Evolutionary conservation across 2,329 filamentous ascomycete genomes (phyloP).

Genomic region (Fusarium pilosicola): DNA sequence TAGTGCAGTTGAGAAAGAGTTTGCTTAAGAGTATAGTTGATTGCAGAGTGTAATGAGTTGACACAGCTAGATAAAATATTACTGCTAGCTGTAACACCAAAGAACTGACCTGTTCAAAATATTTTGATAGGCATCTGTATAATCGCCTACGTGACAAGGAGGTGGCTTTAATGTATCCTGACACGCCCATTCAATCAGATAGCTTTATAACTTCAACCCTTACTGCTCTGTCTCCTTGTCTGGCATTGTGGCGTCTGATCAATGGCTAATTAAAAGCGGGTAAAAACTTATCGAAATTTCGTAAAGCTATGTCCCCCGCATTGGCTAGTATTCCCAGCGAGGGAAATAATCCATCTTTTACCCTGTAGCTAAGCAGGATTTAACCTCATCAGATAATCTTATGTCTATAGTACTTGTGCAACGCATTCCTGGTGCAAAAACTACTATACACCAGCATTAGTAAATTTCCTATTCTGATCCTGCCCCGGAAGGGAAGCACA

Average conservation of each 20-base stretch:
- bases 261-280: too few relatives aligned
- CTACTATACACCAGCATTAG: neutral
- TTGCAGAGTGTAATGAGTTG: fast-evolving
- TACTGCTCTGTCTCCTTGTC: too few relatives aligned
- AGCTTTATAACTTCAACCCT: too few relatives aligned
- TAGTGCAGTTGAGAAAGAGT: neutral
- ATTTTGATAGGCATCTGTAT: fast-evolving
- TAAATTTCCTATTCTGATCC: neutral
- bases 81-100: fast-evolving
- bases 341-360: fast-evolving
- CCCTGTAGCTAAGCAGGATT: neutral
- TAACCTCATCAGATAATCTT: neutral
- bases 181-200: fast-evolving
- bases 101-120: too few relatives aligned
- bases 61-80: too few relatives aligned
- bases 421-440: neutral
- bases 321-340: neutral
- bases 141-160: too few relatives aligned
- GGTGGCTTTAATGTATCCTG: too few relatives aligned
- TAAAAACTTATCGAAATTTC: fast-evolving
- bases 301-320: too few relatives aligned
- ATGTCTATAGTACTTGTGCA: neutral
- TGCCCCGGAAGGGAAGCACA: neutral
- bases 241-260: too few relatives aligned
- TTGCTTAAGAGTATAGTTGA: neutral